phyloP scores from a whole-genome alignment of 2,329 filamentous ascomycete genomes.

The Fusarium sp. region DNA sequence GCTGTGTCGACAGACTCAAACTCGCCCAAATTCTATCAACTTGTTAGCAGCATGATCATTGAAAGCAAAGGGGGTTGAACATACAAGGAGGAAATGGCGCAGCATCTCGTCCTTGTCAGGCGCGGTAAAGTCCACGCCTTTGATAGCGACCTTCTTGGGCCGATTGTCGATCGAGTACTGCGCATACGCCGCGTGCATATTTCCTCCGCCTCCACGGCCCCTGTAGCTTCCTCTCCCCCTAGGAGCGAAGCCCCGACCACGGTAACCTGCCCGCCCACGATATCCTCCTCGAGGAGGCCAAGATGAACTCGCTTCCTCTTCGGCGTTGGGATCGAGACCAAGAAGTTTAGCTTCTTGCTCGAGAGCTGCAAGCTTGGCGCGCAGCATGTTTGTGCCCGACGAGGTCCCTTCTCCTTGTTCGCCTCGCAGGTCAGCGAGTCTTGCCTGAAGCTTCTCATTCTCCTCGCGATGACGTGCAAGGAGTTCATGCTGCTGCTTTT shows the following conservation, averaged over 20 bases:
- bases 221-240: constrained; percentile 56
- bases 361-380: constrained; percentile 76
- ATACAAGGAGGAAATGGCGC: constrained; percentile 76
- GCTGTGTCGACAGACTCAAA: constrained; percentile 68
- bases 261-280: constrained; percentile 48
- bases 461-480: constrained; percentile 73
- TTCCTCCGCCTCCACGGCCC: constrained; percentile 56
- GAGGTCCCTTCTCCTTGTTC: constrained; percentile 44
- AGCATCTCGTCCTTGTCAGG: constrained; percentile 74
- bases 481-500: constrained; percentile 71
- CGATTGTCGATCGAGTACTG: constrained; percentile 80
- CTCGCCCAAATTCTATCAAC: constrained; percentile 68
- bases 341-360: constrained; percentile 78
- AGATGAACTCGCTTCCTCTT: constrained; percentile 53
- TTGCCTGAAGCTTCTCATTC: constrained; percentile 72
- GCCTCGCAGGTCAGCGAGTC: constrained; percentile 53
- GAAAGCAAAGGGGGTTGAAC: constrained; percentile 42
- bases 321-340: constrained; percentile 71
- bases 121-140: constrained; percentile 71
- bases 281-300: constrained; percentile 47
- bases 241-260: constrained; percentile 46
- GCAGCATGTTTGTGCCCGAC: constrained; percentile 72
- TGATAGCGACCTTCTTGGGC: constrained; percentile 74
- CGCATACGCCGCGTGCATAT: constrained; percentile 67
- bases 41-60: constrained; percentile 1